Evolutionary conservation across 345 rosid species (phyloP).

Genomic region (Populus simonii): DNA sequence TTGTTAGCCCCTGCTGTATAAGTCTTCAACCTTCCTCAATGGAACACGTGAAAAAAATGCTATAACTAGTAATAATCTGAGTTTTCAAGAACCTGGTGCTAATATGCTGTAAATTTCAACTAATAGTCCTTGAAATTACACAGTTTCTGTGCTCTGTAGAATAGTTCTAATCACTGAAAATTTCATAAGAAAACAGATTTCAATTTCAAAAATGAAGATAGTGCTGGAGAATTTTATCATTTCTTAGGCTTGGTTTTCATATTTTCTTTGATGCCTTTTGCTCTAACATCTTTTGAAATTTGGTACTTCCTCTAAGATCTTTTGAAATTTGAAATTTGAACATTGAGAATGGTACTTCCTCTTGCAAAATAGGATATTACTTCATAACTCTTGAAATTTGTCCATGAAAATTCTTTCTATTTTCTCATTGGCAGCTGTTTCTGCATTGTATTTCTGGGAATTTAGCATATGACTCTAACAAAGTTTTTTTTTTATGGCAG

Average conservation of each 20-base stretch:
- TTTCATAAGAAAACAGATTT: too few species aligned
- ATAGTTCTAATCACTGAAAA: too few species aligned
- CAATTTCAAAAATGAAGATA: too few species aligned
- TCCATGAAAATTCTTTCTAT: constrained; percentile 1
- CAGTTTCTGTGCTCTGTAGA: too few species aligned
- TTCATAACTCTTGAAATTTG: background rate
- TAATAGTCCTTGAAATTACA: too few species aligned
- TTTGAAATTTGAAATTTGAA: too few species aligned
- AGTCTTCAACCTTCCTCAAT: too few species aligned
- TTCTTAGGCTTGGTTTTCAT: background rate
- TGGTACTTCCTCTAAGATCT: background rate
- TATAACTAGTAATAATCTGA: too few species aligned
- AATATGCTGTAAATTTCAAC: too few species aligned
- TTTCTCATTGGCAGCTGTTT: background rate
- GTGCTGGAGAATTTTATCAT: background rate
- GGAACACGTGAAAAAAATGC: too few species aligned
- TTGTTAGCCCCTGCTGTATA: background rate
- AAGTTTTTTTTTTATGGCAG: constrained; percentile 47
- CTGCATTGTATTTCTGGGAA: constrained; percentile 7
- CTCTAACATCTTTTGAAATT: background rate
- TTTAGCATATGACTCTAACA: constrained; percentile 10
- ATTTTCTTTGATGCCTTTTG: background rate
- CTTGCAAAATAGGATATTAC: background rate
- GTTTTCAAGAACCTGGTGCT: too few species aligned
- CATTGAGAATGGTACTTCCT: background rate